A percentile compares a stretch with the other conserved stretches of the same genome.
Evolutionary conservation across 495 filamentous ascomycete species (phyloP).

Genomic region (Alectoria sarmentosa): DNA sequence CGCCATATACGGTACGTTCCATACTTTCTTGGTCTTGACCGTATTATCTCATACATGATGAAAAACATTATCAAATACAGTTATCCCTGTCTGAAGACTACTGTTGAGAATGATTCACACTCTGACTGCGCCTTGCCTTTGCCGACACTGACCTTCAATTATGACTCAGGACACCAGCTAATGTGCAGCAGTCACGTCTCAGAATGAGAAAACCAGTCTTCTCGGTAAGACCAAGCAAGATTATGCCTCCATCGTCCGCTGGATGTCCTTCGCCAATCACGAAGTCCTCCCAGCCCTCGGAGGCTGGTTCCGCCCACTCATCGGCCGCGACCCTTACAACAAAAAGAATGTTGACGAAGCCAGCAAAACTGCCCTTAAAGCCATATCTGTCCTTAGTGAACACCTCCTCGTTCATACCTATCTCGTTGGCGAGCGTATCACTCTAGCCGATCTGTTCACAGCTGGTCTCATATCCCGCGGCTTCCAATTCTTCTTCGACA

Average conservation of each 20-base stretch:
- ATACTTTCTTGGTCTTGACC: constrained; percentile 1
- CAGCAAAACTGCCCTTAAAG: constrained; percentile 57
- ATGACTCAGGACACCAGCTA: constrained; percentile 28
- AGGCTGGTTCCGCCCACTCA: constrained; percentile 82
- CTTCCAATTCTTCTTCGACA: constrained; percentile 85
- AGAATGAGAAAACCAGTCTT: constrained; percentile 99
- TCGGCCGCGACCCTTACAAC: constrained; percentile 82
- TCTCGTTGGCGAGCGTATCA: constrained; percentile 95
- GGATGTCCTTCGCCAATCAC: constrained; percentile 88
- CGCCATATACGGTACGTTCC: constrained; percentile 86
- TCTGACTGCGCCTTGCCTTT: constrained; percentile 48
- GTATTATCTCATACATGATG: constrained; percentile 57
- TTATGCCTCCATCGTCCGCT: constrained; percentile 93
- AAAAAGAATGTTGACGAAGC: constrained; percentile 91
- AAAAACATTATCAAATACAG: constrained; percentile 66
- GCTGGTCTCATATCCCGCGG: constrained; percentile 69
- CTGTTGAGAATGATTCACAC: constrained; percentile 68
- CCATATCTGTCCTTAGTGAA: constrained; percentile 64
- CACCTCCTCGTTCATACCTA: constrained; percentile 92
- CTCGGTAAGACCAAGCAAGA: constrained; percentile 99
- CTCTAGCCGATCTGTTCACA: constrained; percentile 87
- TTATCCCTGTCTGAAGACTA: constrained; percentile 98
- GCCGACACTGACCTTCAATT: constrained; percentile 29
- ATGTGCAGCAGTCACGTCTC: constrained; percentile 73
- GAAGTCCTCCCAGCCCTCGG: constrained; percentile 72